These are phyloP conservation scores for Lizanozyma gosingica DNA, from an alignment of 1,139 yeast species.

Conservation along the genomic window DNA sequence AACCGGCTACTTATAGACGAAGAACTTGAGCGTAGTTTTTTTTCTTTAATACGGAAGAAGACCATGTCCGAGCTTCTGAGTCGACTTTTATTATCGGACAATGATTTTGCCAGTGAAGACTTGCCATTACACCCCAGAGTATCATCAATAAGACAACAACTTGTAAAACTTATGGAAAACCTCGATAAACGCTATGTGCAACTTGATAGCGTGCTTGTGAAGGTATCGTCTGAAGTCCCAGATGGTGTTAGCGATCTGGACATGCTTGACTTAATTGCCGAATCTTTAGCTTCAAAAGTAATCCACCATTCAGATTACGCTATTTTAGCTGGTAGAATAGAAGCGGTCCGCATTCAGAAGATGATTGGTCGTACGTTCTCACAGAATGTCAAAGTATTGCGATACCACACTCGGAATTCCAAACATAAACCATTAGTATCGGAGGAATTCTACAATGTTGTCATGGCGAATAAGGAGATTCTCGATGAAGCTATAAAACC, in stretches of 20 bases:
- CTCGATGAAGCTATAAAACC: slow-evolving; percentile 73
- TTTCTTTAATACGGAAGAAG: too few relatives aligned
- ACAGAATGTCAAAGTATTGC: slow-evolving; percentile 57
- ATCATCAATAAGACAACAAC: neutral
- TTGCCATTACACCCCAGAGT: neutral
- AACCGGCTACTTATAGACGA: too few relatives aligned
- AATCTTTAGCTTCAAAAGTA: slow-evolving; percentile 95
- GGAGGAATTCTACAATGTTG: slow-evolving; percentile 55
- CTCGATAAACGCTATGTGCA: neutral
- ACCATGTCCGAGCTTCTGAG: too few relatives aligned
- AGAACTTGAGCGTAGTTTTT: too few relatives aligned
- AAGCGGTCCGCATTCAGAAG: slow-evolving; percentile 84
- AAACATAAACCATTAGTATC: slow-evolving; percentile 75
- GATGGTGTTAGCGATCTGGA: slow-evolving; percentile 92
- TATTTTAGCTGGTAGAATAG: slow-evolving; percentile 88
- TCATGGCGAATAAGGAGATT: slow-evolving; percentile 57
- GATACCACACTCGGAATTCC: slow-evolving; percentile 65
- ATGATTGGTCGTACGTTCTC: slow-evolving; percentile 88
- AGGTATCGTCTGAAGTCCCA: neutral
- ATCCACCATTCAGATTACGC: slow-evolving; percentile 97
- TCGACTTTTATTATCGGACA: too few relatives aligned
- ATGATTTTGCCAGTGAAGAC: too few relatives aligned
- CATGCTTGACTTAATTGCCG: slow-evolving; percentile 88
- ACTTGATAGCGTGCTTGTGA: neutral
- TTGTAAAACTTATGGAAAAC: neutral